Evolutionary conservation across 108 stramenopile species (phyloP).

Genomic region (Seminavis robusta): DNA sequence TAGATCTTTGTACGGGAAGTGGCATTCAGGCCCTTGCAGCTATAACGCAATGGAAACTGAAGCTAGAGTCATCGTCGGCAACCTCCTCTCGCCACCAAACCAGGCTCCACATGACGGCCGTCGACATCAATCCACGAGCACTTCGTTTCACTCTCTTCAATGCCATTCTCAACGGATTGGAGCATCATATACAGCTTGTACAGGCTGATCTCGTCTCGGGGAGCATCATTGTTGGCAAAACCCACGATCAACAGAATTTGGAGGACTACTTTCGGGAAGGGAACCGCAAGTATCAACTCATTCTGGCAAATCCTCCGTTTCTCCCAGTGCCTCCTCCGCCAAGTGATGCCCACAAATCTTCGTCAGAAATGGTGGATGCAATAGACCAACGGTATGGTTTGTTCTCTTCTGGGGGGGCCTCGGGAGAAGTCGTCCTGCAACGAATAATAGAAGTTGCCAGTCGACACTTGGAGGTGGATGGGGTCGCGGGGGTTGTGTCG

Average conservation of each 20-base stretch:
- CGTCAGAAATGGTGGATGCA: conserved; percentile 10
- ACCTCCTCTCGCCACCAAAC: not conserved
- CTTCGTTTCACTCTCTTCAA: conserved; percentile 60
- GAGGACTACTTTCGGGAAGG: not conserved
- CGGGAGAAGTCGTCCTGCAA: conserved; percentile 60
- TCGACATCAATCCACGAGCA: conserved; percentile 75
- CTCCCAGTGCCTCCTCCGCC: conserved; percentile 86
- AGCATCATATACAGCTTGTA: not conserved
- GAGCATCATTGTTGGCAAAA: conserved; percentile 12
- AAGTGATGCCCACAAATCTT: too few relatives aligned
- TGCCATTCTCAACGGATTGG: conserved; percentile 53
- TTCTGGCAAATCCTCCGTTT: conserved; percentile 88
- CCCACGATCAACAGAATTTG: not conserved
- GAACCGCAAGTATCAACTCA: conserved; percentile 33
- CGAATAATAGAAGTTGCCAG: conserved; percentile 48
- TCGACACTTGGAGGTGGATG: conserved; percentile 14
- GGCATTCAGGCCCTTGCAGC: conserved; percentile 70
- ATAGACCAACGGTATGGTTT: conserved; percentile 49
- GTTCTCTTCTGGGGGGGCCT: conserved; percentile 68
- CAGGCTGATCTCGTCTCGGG: too few relatives aligned
- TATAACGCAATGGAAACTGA: conserved; percentile 22
- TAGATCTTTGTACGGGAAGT: conserved; percentile 72
- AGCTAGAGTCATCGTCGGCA: not conserved
- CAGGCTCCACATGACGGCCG: conserved; percentile 14
- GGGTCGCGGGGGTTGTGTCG: conserved; percentile 60